These are phyloP conservation scores for Fennellomyces sp. DNA, from an alignment of 371 early-diverging fungal species.

Conservation along the genomic window DNA sequence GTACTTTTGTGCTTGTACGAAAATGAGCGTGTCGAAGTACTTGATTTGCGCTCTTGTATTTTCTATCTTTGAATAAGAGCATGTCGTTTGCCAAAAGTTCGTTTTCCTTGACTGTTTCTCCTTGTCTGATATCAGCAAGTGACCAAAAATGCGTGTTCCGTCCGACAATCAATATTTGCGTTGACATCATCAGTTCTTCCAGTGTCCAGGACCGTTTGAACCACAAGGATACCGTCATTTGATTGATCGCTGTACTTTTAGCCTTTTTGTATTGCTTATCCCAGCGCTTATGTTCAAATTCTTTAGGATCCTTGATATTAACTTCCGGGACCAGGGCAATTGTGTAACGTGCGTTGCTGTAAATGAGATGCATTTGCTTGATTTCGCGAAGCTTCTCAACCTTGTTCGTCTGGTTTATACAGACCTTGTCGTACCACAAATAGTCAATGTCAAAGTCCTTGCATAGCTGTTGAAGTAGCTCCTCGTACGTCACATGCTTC, in stretches of 20 bases:
- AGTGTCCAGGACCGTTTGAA: not conserved
- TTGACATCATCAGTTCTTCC: slow-evolving; percentile 1
- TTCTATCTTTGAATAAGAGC: not conserved
- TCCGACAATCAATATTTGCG: not conserved
- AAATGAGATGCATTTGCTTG: not conserved
- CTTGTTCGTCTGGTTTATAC: not conserved
- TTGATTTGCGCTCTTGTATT: not conserved
- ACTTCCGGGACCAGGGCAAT: not conserved
- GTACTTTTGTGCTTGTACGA: not conserved
- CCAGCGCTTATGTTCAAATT: no score
- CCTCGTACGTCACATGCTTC: no score
- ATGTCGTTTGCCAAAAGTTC: not conserved
- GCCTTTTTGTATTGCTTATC: no score
- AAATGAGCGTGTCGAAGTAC: not conserved
- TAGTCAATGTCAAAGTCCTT: not conserved
- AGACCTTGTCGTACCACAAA: not conserved
- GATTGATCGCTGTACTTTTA: no score
- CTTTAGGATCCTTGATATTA: not conserved
- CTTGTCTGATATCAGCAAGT: no score
- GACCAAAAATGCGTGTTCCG: not conserved
- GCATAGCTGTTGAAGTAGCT: not conserved
- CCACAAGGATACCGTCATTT: no score
- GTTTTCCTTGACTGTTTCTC: not conserved
- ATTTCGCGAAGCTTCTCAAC: not conserved
- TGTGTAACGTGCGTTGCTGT: not conserved